Percentiles rank a stretch among this genome's conserved stretches.
Evolutionary conservation across 164 flowering plant genomes (phyloP).

Genomic region (Liquidambar formosana): DNA sequence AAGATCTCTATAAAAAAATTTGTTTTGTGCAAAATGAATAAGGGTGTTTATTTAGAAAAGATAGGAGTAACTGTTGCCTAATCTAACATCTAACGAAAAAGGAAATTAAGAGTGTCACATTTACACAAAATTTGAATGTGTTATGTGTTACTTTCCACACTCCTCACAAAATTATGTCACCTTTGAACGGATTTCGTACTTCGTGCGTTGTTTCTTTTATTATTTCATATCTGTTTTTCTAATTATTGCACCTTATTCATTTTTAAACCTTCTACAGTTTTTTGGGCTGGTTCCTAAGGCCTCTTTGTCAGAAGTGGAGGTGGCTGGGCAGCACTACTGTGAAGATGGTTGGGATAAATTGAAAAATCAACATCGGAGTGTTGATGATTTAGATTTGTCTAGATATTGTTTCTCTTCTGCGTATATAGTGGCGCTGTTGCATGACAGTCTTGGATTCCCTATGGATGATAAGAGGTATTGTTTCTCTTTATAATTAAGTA

Average conservation of each 20-base stretch:
- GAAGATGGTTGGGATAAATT: slow-evolving; percentile 44
- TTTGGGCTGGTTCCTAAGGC: slow-evolving; percentile 48
- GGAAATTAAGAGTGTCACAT: no score
- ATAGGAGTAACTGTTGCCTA: no score
- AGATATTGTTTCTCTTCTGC: slow-evolving; percentile 62
- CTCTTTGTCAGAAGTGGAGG: slow-evolving; percentile 39
- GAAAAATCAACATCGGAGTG: slow-evolving; percentile 25
- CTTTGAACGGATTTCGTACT: not conserved
- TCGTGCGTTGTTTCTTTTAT: not conserved
- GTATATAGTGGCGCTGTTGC: slow-evolving; percentile 45
- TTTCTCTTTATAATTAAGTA: not conserved
- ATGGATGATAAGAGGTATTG: slow-evolving; percentile 41
- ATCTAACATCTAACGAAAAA: no score
- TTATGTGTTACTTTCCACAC: no score
- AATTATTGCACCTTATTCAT: not conserved
- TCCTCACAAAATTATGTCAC: not conserved
- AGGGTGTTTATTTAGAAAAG: no score
- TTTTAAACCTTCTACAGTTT: slow-evolving; percentile 27
- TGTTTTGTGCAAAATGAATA: no score
- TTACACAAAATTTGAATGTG: no score
- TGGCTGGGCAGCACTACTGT: slow-evolving; percentile 47
- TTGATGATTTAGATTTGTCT: slow-evolving; percentile 37
- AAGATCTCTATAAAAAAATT: no score
- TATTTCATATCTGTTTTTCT: not conserved
- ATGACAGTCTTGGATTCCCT: slow-evolving; percentile 45